phyloP scores from a whole-genome alignment of 2,329 filamentous ascomycete species.

The Fusarium sp. region DNA sequence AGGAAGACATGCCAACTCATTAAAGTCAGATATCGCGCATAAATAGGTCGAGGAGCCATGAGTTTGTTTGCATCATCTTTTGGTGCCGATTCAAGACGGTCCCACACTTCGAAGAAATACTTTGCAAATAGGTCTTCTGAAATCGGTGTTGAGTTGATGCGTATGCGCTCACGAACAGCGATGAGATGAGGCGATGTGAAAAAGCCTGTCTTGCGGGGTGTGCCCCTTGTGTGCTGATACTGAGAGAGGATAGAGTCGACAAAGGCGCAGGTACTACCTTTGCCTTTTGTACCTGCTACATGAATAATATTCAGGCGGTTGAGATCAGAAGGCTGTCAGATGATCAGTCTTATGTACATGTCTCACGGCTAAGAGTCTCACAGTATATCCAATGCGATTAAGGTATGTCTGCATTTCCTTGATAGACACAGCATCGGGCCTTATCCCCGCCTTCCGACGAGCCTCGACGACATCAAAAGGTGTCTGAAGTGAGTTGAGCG shows the following conservation, averaged over 20 bases:
- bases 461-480: constrained; percentile 85
- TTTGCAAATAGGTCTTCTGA: constrained; percentile 68
- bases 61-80: constrained; percentile 49
- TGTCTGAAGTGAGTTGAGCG: constrained; percentile 90
- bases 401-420: constrained; percentile 85
- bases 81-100: constrained; percentile 59
- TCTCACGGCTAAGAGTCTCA: constrained; percentile 39
- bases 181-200: constrained; percentile 78
- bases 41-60: constrained; percentile 62
- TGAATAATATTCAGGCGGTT: constrained; percentile 74
- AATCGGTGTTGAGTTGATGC: constrained; percentile 69
- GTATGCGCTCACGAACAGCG: constrained; percentile 74
- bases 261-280: constrained; percentile 79
- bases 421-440: constrained; percentile 76
- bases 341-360: neutral
- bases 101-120: constrained; percentile 78
- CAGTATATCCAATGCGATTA: constrained; percentile 79
- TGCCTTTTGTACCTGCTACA: constrained; percentile 81
- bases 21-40: constrained; percentile 73
- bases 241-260: constrained; percentile 70
- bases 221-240: constrained; percentile 54
- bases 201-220: constrained; percentile 66
- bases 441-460: constrained; percentile 78
- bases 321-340: constrained; percentile 59
- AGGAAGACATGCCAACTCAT: constrained; percentile 76